A percentile compares a stretch with the other conserved stretches of the same genome.
phyloP scores from a whole-genome alignment of 1,284 basidiomycete genomes.

The Sanghuangporus sanghuang region DNA sequence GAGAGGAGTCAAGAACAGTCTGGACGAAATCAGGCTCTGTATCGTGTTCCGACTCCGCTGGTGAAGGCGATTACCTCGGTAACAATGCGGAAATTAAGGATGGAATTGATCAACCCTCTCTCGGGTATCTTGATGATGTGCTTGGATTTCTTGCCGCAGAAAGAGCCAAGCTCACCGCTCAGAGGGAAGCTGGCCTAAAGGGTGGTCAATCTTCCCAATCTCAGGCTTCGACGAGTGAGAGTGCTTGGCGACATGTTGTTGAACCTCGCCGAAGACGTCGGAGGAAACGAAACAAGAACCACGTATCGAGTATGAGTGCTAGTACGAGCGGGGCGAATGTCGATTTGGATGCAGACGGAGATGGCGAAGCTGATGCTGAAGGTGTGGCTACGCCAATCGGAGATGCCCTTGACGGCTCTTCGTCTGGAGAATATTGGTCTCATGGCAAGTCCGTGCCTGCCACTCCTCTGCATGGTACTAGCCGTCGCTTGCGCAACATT shows the following conservation, averaged over 20 bases:
- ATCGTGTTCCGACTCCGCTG: constrained; percentile 7
- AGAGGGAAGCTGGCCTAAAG: constrained; percentile 23
- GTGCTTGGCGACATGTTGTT: constrained; percentile 28
- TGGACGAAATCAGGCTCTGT: constrained; percentile 1
- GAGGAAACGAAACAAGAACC: constrained; percentile 30
- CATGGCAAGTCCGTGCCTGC: constrained; percentile 17
- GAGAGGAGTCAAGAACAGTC: constrained; percentile 13
- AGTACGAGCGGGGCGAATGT: constrained; percentile 7
- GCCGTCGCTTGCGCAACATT: constrained; percentile 1
- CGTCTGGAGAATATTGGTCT: constrained; percentile 13
- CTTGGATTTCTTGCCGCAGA: constrained; percentile 64
- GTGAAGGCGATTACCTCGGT: constrained; percentile 9
- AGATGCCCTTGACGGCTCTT: constrained; percentile 14
- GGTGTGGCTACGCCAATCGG: constrained; percentile 10
- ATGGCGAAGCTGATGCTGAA: constrained; percentile 14
- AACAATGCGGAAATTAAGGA: constrained; percentile 4
- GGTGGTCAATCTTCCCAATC: constrained; percentile 22
- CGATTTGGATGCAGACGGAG: constrained; percentile 12
- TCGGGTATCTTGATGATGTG: constrained; percentile 60
- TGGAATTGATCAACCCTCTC: constrained; percentile 38
- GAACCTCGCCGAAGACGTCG: constrained; percentile 46
- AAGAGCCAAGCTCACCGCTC: constrained; percentile 46
- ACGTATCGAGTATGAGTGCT: constrained; percentile 9
- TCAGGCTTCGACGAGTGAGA: constrained; percentile 34
- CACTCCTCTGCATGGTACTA: constrained; percentile 15